Percentiles rank a stretch among this genome's conserved stretches.
Evolutionary conservation across 345 rosid genomes (phyloP).

Genomic region (Carallia brachiata): DNA sequence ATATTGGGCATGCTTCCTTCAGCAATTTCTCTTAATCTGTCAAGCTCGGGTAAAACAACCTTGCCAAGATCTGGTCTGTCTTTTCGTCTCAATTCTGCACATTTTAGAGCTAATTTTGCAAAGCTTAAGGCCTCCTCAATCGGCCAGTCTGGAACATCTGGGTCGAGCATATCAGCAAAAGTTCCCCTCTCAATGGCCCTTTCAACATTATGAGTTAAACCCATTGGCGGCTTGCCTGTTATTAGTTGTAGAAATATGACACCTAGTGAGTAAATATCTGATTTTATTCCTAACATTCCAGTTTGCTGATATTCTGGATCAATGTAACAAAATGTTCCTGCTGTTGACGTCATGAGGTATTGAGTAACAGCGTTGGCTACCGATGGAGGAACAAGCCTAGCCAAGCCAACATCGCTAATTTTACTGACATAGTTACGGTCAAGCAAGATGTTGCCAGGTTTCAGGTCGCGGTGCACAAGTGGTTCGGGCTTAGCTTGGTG

Average conservation of each 20-base stretch:
- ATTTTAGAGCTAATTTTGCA: slow-evolving; percentile 64
- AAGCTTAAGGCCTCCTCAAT: slow-evolving; percentile 50
- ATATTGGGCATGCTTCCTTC: slow-evolving; percentile 45
- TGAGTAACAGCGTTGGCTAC: slow-evolving; percentile 63
- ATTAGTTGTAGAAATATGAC: slow-evolving; percentile 75
- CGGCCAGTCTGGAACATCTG: slow-evolving; percentile 71
- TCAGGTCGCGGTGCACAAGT: slow-evolving; percentile 85
- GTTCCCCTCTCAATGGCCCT: slow-evolving; percentile 58
- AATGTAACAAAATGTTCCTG: slow-evolving; percentile 92
- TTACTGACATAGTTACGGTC: slow-evolving; percentile 82
- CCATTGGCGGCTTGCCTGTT: slow-evolving; percentile 90
- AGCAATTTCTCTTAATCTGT: slow-evolving; percentile 59
- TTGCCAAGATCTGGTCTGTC: slow-evolving; percentile 85
- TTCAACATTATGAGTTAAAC: slow-evolving; percentile 64
- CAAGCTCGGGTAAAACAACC: slow-evolving; percentile 64
- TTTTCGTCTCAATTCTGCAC: slow-evolving; percentile 73
- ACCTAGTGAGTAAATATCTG: slow-evolving; percentile 84
- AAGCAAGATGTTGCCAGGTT: slow-evolving; percentile 85
- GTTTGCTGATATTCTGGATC: slow-evolving; percentile 96
- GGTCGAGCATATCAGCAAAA: slow-evolving; percentile 53
- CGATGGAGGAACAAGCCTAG: slow-evolving; percentile 92
- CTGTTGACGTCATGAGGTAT: slow-evolving; percentile 83
- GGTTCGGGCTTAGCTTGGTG: slow-evolving; percentile 96
- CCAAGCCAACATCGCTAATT: slow-evolving; percentile 87
- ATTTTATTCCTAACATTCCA: slow-evolving; percentile 79